Percentiles rank a stretch among this genome's conserved stretches.
Evolutionary conservation across 805 yeast species (phyloP).

Genomic region (Candida vartiovaarae): DNA sequence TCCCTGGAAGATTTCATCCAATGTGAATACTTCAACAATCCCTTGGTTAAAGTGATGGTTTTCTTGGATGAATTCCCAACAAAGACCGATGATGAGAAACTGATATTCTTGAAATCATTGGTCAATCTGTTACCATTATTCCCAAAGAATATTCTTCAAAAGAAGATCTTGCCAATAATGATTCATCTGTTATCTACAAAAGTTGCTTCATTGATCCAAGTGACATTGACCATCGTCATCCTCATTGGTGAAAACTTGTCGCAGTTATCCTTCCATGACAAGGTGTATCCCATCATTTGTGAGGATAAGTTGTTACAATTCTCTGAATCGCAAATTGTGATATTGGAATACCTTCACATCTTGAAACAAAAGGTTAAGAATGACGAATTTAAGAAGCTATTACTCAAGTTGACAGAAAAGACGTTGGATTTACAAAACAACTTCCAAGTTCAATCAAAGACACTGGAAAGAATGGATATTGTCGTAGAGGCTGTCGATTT

Average conservation of each 20-base stretch:
- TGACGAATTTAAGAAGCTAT: slow-evolving; percentile 40
- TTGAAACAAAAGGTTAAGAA: slow-evolving; percentile 37
- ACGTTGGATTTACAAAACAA: slow-evolving; percentile 25
- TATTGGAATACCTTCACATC: slow-evolving; percentile 41
- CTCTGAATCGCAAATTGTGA: slow-evolving; percentile 34
- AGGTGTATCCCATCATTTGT: slow-evolving; percentile 12
- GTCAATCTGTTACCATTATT: slow-evolving; percentile 45
- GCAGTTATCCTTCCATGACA: slow-evolving; percentile 68
- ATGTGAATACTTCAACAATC: slow-evolving; percentile 73
- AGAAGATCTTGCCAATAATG: slow-evolving; percentile 70
- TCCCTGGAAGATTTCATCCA: slow-evolving; percentile 62
- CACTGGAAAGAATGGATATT: slow-evolving; percentile 36
- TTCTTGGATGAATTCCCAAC: slow-evolving; percentile 81
- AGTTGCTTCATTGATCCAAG: slow-evolving; percentile 35
- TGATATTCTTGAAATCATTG: slow-evolving; percentile 62
- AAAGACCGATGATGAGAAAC: slow-evolving; percentile 57
- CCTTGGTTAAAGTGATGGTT: slow-evolving; percentile 71
- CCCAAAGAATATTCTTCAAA: slow-evolving; percentile 35
- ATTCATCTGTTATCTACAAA: slow-evolving; percentile 41
- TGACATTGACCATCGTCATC: slow-evolving; percentile 48
- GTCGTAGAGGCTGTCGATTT: slow-evolving; percentile 50
- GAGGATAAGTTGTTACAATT: slow-evolving; percentile 31
- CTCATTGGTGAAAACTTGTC: slow-evolving; percentile 62
- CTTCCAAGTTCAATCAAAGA: slow-evolving; percentile 44
- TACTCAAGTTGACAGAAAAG: slow-evolving; percentile 36